Percentiles rank a stretch among this genome's conserved stretches.
Conservation (phyloP, 2,329 filamentous ascomycete species). For the Chaetomium globosum region DNA sequence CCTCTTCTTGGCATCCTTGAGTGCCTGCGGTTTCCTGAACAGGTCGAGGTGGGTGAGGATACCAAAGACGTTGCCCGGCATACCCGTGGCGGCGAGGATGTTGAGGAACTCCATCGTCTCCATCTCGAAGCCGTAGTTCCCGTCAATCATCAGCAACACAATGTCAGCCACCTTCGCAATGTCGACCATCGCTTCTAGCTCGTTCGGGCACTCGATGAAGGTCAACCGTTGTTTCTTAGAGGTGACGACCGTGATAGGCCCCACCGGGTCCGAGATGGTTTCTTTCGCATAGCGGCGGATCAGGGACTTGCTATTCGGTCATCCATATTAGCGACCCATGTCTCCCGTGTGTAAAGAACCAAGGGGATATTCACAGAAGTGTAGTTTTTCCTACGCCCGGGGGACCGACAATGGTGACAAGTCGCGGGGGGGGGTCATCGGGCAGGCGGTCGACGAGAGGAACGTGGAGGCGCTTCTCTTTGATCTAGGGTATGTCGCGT, state of each 20-base stretch:
- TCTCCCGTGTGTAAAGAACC: too few species aligned
- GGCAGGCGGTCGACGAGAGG: conserved; percentile 93
- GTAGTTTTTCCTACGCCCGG: conserved; percentile 96
- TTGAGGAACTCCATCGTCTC: conserved; percentile 99
- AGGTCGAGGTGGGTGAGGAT: conserved; percentile 95
- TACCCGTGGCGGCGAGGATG: conserved; percentile 86
- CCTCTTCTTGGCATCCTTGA: conserved; percentile 93
- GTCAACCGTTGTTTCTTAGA: conserved; percentile 94
- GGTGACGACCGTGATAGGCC: conserved; percentile 93
- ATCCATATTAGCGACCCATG: conserved; percentile 29
- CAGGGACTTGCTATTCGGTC: conserved; percentile 68
- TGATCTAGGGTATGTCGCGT: conserved; percentile 60
- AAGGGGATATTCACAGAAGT: conserved; percentile 57
- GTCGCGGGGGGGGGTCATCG: conserved; percentile 89
- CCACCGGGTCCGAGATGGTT: conserved; percentile 83
- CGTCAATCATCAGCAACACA: conserved; percentile 95
- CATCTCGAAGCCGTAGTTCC: conserved; percentile 99
- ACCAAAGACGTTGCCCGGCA: conserved; percentile 98
- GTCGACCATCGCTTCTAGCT: conserved; percentile 94
- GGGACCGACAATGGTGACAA: conserved; percentile 92
- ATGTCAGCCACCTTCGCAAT: conserved; percentile 97
- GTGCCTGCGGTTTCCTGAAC: conserved; percentile 87
- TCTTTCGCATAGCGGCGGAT: conserved; percentile 96
- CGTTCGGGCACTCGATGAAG: conserved; percentile 96
- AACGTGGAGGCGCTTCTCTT: conserved; percentile 94